A percentile compares a stretch with the other conserved stretches of the same genome.
Evolutionary conservation across 257 asterid genomes (phyloP).

Genomic region (Solanum phureja): DNA sequence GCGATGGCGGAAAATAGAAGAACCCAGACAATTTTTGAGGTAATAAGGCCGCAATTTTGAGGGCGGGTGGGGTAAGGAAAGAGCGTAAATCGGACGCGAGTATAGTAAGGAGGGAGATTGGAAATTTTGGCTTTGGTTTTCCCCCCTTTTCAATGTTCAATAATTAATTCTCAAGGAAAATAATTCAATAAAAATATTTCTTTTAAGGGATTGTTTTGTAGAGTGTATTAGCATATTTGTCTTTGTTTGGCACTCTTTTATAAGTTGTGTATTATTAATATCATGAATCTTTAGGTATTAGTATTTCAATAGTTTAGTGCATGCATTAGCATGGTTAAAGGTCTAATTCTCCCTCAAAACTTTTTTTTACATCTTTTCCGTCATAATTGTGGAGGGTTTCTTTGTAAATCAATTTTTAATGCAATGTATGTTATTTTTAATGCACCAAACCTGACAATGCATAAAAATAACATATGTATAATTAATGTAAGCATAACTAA

Average conservation of each 20-base stretch:
- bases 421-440: background rate
- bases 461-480: background rate
- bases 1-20: constrained; percentile 24
- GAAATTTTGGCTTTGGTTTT: background rate
- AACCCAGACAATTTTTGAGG: background rate
- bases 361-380: no score
- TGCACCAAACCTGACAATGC: background rate
- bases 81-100: background rate
- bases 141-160: background rate
- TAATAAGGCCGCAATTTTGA: background rate
- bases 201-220: no score
- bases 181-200: background rate
- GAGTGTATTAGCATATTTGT: no score
- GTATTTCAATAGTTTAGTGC: background rate
- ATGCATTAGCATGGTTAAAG: background rate
- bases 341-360: background rate
- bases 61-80: background rate
- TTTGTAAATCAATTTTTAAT: no score
- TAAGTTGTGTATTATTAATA: background rate
- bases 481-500: background rate
- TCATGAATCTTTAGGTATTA: background rate
- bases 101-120: background rate
- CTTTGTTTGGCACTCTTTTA: background rate
- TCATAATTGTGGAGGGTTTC: no score
- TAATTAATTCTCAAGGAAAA: background rate